Base-by-base conservation (phyloP, 2,329 filamentous ascomycete genomes). In the Aspergillus alliaceus region DNA sequence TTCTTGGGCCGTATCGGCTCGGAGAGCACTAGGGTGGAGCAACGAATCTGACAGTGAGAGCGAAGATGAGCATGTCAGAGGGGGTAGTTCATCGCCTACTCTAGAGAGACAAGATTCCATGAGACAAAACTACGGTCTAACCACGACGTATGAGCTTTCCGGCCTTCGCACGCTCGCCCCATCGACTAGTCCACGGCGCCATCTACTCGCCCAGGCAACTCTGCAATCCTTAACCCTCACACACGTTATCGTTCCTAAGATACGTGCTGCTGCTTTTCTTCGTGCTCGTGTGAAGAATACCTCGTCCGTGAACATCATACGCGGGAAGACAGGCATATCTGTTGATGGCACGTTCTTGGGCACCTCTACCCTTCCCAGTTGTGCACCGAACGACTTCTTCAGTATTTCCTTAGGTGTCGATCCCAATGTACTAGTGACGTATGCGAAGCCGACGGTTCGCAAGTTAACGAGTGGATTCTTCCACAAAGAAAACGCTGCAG, bases 61-160 rank as follows among this genome's bases (percentile, higher is more conserved):
- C 6, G 62, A 57, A 6, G 39, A 60, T 18, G 47, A 39, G 20
- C n/a, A n/a, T n/a, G n/a, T n/a, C n/a, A n/a, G n/a, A n/a, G n/a
- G n/a, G n/a, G 22, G 8, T 3, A 40, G 6, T 2, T 6, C 54
- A 1, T 47, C 63, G 3, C 40, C 47, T 15, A 22, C 25, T 32
- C 44, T 64, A 31, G 42, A 67, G 34, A 54, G 64, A 56, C 70
- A 72, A 53, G 73, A 75, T 54, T 71, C 74, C 9, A 49, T 67
- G 22, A 74, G 72, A 59, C 72, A 76, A 61, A 70, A 77, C 53
- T 69, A 72, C 54, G 76, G 76, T n/a, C 62, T 78, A 12, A 77
- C 75, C 12, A 73, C 75, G 4, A 72, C 70, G 3, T 77, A 78
- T 56, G 70, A 77, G 20, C 67, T 78, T 4, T 74, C 75, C 2